Evolutionary conservation across 768 basidiomycete genomes (phyloP).

Genomic region (Flagelloscypha sp.): DNA sequence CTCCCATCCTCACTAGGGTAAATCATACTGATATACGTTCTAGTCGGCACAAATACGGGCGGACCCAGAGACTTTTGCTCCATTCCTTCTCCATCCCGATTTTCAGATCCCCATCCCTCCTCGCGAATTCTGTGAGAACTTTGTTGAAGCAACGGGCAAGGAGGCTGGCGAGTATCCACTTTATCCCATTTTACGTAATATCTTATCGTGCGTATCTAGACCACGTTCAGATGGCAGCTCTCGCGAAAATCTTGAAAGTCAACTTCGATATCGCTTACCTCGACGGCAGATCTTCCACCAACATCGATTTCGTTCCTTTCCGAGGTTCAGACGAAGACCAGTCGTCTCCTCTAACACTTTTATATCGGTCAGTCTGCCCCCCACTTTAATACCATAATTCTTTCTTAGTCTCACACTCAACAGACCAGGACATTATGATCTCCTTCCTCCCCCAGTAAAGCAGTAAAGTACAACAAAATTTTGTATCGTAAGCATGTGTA

Average conservation of each 20-base stretch:
- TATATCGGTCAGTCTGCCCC: conserved; percentile 56
- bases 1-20: not conserved
- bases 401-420: conserved; percentile 4
- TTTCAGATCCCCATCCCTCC: conserved; percentile 47
- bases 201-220: conserved; percentile 33
- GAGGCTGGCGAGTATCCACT: conserved; percentile 52
- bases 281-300: conserved; percentile 42
- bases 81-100: conserved; percentile 75
- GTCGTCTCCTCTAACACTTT: conserved; percentile 49
- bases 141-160: conserved; percentile 70
- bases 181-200: not conserved
- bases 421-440: conserved; percentile 88
- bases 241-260: conserved; percentile 57
- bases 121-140: conserved; percentile 62
- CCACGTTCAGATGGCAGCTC: conserved; percentile 74
- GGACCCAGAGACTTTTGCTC: conserved; percentile 50
- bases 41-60: conserved; percentile 69
- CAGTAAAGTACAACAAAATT: too few species aligned
- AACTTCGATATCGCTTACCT: conserved; percentile 75
- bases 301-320: conserved; percentile 64
- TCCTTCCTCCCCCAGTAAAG: too few species aligned
- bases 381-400: not conserved
- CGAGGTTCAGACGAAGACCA: conserved; percentile 36
- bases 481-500: too few species aligned
- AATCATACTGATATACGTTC: conserved; percentile 1